Base-by-base conservation (phyloP, 2,329 filamentous ascomycete species). In the Ophiocordyceps australis region DNA sequence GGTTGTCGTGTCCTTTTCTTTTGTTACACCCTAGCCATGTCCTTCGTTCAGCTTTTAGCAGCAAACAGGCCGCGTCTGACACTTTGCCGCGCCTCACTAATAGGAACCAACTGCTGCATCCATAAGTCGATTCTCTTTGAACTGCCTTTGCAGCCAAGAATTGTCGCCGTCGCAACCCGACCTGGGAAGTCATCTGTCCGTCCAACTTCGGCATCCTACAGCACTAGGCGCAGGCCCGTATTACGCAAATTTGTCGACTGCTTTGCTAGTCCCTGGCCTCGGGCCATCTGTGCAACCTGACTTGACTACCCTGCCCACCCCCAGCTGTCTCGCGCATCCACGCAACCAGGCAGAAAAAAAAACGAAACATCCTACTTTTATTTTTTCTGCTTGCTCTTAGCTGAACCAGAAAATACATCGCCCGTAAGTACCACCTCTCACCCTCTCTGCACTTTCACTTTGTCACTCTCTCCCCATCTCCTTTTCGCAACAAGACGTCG, bases 351-450 rank as follows among this genome's bases (percentile, higher is more conserved):
- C 27, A 30, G 31, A 33, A 17, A 28, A 28, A 33, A 34, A 30
- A 27, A 25, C 25, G 26, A 30, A 28, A 32, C 20, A 23, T 33
- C 29, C 30, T 33, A 27, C 22, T 34, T 30, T 36, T 30, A 32
- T 29, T 31, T 19, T 37, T 37, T 35, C 32, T 32, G 32, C 30
- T 38, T 34, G n/a, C n/a, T n/a, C n/a, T n/a, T n/a, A n/a, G 23
- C 31, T 40, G 36, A 42, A 31, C 36, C 37, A 31, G 23, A 22
- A 36, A 38, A 35, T 54, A 43, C 33, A 35, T 35, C 28, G 28
- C 24, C 30, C 29, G 30, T 32, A 30, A 27, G 28, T 29, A 26
- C 27, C 25, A 16, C 20, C 12, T 14, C 18, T 30, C 25, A 11
- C 28, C 25, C 32, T 16, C 22, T 26, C 18, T 25, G n/a, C 26